Percentiles rank a stretch among this genome's conserved stretches.
Conservation (phyloP, 1,139 yeast species). For the Waltiozyma sp. region DNA sequence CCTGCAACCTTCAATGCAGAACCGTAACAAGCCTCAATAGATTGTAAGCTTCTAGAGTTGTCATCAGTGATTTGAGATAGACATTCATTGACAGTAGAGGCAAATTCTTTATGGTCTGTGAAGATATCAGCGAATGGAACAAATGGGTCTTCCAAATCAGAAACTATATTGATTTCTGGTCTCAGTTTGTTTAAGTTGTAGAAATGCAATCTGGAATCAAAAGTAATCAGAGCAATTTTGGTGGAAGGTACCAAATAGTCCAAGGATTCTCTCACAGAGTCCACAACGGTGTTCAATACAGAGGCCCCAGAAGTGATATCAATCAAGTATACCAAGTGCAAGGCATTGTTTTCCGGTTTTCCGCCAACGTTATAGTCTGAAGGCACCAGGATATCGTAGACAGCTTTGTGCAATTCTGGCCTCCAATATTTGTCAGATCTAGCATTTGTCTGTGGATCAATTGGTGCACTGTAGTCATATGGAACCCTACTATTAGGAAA, state of each 20-base stretch:
- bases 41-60: constrained; percentile 30
- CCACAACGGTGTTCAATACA: constrained; percentile 57
- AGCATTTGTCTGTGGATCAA: constrained; percentile 42
- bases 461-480: constrained; percentile 50
- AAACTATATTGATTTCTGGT: constrained; percentile 55
- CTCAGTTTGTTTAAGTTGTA: constrained; percentile 53
- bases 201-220: constrained; percentile 63
- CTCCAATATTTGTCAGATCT: constrained; percentile 53
- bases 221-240: constrained; percentile 63
- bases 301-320: constrained; percentile 64
- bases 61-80: constrained; percentile 48
- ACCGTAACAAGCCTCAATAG: constrained; percentile 69
- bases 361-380: constrained; percentile 50
- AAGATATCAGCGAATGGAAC: constrained; percentile 68
- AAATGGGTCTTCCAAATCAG: constrained; percentile 47
- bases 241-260: constrained; percentile 27
- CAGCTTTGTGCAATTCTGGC: constrained; percentile 76
- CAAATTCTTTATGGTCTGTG: constrained; percentile 64
- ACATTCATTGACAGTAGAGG: constrained; percentile 54
- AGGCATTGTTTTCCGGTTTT: constrained; percentile 28
- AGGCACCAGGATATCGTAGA: constrained; percentile 79
- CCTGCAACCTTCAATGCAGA: constrained; percentile 66
- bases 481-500: constrained; percentile 60
- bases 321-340: constrained; percentile 68
- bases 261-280: constrained; percentile 56